Evolutionary conservation across 1,284 basidiomycete genomes (phyloP).

Genomic region (Malassezia yamatoensis): DNA sequence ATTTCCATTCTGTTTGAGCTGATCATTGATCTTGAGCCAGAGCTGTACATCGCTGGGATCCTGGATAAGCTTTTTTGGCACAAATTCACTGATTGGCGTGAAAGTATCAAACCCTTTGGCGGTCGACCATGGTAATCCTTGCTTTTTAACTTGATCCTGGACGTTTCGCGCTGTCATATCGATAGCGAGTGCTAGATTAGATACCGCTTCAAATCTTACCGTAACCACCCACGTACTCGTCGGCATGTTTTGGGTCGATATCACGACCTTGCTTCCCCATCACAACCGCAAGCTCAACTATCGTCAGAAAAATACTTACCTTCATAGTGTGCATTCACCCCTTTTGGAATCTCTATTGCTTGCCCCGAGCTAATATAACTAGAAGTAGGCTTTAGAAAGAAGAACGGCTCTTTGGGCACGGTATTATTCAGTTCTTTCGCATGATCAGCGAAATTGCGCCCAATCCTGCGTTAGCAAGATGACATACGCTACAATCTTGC

Average conservation of each 20-base stretch:
- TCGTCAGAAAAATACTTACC: conserved; percentile 59
- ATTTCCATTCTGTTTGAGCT: conserved; percentile 70
- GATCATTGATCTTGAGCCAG: conserved; percentile 73
- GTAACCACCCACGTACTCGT: conserved; percentile 78
- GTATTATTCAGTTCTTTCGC: conserved; percentile 84
- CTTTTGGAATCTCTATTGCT: conserved; percentile 72
- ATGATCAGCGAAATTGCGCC: conserved; percentile 58
- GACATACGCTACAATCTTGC: conserved; percentile 66
- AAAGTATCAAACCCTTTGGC: conserved; percentile 86
- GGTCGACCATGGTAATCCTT: conserved; percentile 85
- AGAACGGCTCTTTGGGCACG: conserved; percentile 87
- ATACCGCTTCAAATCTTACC: conserved; percentile 17
- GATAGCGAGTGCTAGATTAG: conserved; percentile 67
- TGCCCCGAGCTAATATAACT: conserved; percentile 69
- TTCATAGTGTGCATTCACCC: conserved; percentile 79
- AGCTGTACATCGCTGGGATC: conserved; percentile 69
- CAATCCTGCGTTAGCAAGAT: conserved; percentile 34
- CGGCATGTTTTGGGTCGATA: conserved; percentile 63
- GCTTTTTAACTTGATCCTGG: conserved; percentile 83
- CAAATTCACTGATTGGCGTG: conserved; percentile 72
- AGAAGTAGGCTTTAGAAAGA: conserved; percentile 92
- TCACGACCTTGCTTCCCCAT: conserved; percentile 68
- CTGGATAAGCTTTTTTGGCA: conserved; percentile 62
- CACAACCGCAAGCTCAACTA: conserved; percentile 93
- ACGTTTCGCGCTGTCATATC: conserved; percentile 93